Percentiles rank a stretch among this genome's conserved stretches.
phyloP scores from a whole-genome alignment of 2,329 filamentous ascomycete species.

The Xylariaceae sp. region DNA sequence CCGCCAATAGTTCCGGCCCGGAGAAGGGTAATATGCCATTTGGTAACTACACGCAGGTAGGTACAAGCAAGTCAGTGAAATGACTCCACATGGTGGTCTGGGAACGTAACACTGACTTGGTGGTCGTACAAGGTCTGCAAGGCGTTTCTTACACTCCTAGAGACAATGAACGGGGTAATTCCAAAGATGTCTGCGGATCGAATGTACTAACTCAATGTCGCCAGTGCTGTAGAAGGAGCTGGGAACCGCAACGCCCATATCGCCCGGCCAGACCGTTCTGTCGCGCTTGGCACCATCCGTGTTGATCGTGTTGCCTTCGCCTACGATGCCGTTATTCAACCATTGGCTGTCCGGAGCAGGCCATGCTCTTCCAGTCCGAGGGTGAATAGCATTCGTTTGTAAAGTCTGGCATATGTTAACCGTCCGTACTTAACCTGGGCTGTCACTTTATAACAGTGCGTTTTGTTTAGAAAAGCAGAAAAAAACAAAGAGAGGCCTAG shows the following conservation, averaged over 20 bases:
- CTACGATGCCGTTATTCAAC: constrained; percentile 34
- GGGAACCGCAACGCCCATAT: constrained; percentile 57
- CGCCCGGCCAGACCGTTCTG: constrained; percentile 59
- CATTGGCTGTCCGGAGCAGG: constrained; percentile 33
- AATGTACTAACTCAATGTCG: constrained; percentile 37
- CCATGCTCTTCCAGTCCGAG: constrained; percentile 33
- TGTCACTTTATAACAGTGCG: background rate
- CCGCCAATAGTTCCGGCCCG: constrained; percentile 29
- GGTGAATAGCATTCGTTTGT: constrained; percentile 39
- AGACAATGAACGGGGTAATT: constrained; percentile 14
- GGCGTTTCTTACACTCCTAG: constrained; percentile 48
- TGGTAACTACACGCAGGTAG: constrained; percentile 11
- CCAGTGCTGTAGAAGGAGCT: constrained; percentile 55
- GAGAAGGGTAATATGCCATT: constrained; percentile 33
- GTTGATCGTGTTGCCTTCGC: constrained; percentile 37
- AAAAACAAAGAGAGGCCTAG: background rate
- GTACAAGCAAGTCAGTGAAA: constrained; percentile 4
- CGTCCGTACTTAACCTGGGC: background rate
- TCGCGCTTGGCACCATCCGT: constrained; percentile 57
- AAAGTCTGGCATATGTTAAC: constrained; percentile 40
- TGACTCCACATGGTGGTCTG: constrained; percentile 1
- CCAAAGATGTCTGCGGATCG: background rate
- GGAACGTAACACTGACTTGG: constrained; percentile 30
- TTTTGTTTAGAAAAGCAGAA: background rate
- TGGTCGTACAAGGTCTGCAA: constrained; percentile 43